phyloP scores from a whole-genome alignment of 2,329 filamentous ascomycete genomes.

The Macrophomina tecta region DNA sequence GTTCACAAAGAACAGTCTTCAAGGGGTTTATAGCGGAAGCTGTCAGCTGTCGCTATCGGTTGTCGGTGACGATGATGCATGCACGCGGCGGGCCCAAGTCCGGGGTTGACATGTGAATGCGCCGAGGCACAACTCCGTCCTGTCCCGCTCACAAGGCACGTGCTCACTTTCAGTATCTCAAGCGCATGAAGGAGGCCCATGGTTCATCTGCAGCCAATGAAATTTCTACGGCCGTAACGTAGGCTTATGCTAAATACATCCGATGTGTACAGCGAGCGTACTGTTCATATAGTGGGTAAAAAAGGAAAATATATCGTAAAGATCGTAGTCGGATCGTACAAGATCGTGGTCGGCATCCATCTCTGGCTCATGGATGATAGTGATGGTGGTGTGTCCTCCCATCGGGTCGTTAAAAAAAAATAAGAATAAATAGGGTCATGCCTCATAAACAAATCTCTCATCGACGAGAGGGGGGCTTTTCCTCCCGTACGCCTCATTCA shows the following conservation, averaged over 20 bases:
- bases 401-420: constrained; percentile 16
- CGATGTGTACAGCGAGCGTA: constrained; percentile 13
- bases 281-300: neutral
- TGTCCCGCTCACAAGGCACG: neutral
- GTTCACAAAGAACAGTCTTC: neutral
- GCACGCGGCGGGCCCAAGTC: constrained; percentile 22
- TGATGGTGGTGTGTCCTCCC: constrained; percentile 12
- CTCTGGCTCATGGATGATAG: constrained; percentile 24
- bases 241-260: constrained; percentile 15
- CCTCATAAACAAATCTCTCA: constrained; percentile 18
- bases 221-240: constrained; percentile 18
- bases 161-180: neutral
- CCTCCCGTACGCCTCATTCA: constrained; percentile 22
- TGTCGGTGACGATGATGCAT: constrained; percentile 24
- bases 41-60: constrained; percentile 16
- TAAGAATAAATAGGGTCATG: neutral
- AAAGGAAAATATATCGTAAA: constrained; percentile 15
- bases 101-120: constrained; percentile 27
- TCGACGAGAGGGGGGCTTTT: constrained; percentile 19
- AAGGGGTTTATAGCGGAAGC: constrained; percentile 22
- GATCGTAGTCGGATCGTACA: constrained; percentile 19
- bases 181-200: neutral
- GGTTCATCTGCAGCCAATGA: constrained; percentile 8
- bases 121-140: constrained; percentile 18
- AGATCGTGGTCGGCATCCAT: constrained; percentile 26